Evolutionary conservation across 1,139 yeast genomes (phyloP).

Genomic region (Yamadazyma epiphylla): DNA sequence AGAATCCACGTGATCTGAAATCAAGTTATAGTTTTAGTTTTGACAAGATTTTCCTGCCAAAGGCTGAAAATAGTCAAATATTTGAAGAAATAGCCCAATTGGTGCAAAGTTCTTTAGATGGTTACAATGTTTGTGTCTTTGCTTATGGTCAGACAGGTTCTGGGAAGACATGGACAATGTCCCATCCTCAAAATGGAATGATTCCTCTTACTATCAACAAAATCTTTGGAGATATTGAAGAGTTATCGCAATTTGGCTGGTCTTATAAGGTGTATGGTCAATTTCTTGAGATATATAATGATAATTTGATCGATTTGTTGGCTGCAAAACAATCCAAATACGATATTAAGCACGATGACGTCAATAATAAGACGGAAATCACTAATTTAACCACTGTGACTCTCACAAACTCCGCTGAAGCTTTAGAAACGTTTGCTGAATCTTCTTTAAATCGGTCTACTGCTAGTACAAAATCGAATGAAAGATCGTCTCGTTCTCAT

Average conservation of each 20-base stretch:
- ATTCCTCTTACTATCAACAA: conserved; percentile 74
- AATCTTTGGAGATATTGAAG: conserved; percentile 59
- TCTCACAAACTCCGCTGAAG: conserved; percentile 48
- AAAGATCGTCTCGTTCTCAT: conserved; percentile 66
- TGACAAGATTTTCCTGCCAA: conserved; percentile 70
- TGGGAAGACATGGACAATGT: conserved; percentile 93
- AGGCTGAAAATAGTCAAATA: conserved; percentile 53
- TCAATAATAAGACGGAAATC: conserved; percentile 48
- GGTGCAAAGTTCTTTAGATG: conserved; percentile 87
- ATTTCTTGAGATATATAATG: conserved; percentile 88
- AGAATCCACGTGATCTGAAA: conserved; percentile 10
- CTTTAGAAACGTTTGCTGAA: conserved; percentile 44
- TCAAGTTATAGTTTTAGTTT: conserved; percentile 50
- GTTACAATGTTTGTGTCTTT: conserved; percentile 87
- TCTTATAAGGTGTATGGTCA: conserved; percentile 63
- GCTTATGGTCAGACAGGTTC: conserved; percentile 99
- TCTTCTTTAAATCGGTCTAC: conserved; percentile 69
- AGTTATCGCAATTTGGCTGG: conserved; percentile 61
- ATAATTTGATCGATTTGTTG: conserved; percentile 68
- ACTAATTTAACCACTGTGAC: conserved; percentile 54
- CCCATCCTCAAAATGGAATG: conserved; percentile 68
- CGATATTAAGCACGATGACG: conserved; percentile 73
- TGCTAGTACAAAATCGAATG: conserved; percentile 80
- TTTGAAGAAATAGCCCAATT: conserved; percentile 85
- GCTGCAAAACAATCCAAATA: conserved; percentile 34